Percentiles rank a stretch among this genome's conserved stretches.
Evolutionary conservation across 73 alveolate species (phyloP).

Genomic region (Symbiodinium pilosum): DNA sequence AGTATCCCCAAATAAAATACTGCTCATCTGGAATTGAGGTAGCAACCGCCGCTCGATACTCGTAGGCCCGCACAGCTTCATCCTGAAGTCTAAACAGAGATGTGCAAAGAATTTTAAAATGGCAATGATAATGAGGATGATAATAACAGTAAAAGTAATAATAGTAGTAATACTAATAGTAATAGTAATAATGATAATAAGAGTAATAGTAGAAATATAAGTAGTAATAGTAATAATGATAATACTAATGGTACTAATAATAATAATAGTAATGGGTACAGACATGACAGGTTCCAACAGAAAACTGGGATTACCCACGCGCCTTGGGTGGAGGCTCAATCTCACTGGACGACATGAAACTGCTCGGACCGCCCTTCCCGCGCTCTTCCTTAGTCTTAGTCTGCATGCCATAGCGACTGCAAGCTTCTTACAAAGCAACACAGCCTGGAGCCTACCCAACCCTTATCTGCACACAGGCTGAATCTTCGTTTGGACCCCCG

Average conservation of each 20-base stretch:
- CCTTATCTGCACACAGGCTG: background rate
- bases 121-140: no score
- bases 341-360: no score
- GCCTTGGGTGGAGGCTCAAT: background rate
- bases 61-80: slow-evolving; percentile 56
- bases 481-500: background rate
- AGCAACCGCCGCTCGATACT: slow-evolving; percentile 31
- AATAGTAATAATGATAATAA: background rate
- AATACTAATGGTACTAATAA: background rate
- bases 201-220: background rate
- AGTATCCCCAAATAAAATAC: no score
- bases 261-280: background rate
- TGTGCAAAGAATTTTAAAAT: background rate
- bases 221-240: background rate
- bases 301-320: no score
- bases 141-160: background rate
- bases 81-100: background rate
- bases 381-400: slow-evolving; percentile 6
- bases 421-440: background rate
- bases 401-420: background rate
- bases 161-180: background rate
- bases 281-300: no score
- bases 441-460: background rate
- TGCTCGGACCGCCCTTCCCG: background rate
- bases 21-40: background rate